Evolutionary conservation across 2,329 filamentous ascomycete species (phyloP), one percentile per base, ranked within the genome.

Genomic region (Xylaria multiplex): DNA sequence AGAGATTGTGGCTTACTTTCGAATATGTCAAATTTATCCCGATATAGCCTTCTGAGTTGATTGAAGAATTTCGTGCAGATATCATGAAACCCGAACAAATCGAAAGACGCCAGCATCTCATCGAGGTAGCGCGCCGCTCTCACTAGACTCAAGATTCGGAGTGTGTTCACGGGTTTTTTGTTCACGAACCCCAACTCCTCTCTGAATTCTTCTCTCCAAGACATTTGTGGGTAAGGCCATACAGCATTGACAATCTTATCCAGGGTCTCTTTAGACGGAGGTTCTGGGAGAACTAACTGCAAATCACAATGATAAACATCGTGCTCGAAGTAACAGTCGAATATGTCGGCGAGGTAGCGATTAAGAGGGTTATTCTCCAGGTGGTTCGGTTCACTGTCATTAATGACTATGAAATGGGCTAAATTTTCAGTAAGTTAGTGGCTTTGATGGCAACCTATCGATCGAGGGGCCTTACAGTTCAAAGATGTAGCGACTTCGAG

Each of bases 41-140:
- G 22, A n/a, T 45, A 27, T 6, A 2, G 22, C 5, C 35, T 1
- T 24, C 55, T 68, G 40, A 68, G 46, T 19, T 2, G 22, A 22
- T 19, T 13, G 13, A 68, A 65, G n/a, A 68, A 57, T 2, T 37
- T 32, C 13, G 56, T 14, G 32, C 66, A 68, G n/a, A 8, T 30
- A 9, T 65, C 54, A 37, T 65, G 35, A 58, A 67, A 62, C 0
- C 3, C 27, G 49, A 59, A 55, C 54, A 58, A 67, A 42, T 62
- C 49, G 49, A 67, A 65, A 8, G 32, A 50, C 2, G 35, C n/a
- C 24, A 59, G 3, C 14, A 6, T 14, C 19, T 62, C 66, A 13
- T 68, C 54, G 0, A 16, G 7, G 2, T 35, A 7, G 27, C 54
- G 14, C 8, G 59, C 54, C 9, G 6, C 2, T 50, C 13, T 30